These are phyloP conservation scores for Porphyra umbilicalis DNA, from an alignment of 31 red algal genomes.

Conservation along the genomic window DNA sequence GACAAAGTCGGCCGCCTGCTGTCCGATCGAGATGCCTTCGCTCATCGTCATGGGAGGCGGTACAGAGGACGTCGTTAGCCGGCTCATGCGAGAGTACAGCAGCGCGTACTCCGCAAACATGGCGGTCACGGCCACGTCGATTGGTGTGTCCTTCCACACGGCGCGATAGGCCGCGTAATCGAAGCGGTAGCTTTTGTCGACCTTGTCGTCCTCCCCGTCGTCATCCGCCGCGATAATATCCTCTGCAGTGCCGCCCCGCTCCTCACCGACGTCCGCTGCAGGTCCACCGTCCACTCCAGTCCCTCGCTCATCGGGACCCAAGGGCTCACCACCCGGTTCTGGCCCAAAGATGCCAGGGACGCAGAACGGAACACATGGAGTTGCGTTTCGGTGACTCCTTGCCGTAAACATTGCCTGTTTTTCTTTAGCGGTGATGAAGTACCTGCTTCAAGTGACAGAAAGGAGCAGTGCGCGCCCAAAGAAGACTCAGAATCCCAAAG, in stretches of 20 bases:
- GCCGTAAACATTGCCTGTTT: not conserved
- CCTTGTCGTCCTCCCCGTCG: not conserved
- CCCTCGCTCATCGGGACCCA: too few relatives aligned
- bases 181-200: not conserved
- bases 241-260: not conserved
- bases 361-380: not conserved
- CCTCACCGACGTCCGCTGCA: not conserved
- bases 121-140: not conserved
- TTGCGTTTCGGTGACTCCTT: not conserved
- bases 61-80: not conserved
- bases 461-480: too few relatives aligned
- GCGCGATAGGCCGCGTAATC: not conserved
- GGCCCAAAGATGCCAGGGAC: not conserved
- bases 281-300: too few relatives aligned
- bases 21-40: not conserved
- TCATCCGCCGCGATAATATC: not conserved
- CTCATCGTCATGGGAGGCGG: not conserved
- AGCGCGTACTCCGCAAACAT: not conserved
- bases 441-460: not conserved
- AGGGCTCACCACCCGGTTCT: not conserved
- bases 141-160: not conserved
- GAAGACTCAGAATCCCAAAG: too few relatives aligned
- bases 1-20: not conserved
- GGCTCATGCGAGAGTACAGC: not conserved
- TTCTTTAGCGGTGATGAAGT: not conserved